Percentiles rank a stretch among this genome's conserved stretches.
Evolutionary conservation across 768 basidiomycete genomes (phyloP).

Genomic region (Epithele typhae): DNA sequence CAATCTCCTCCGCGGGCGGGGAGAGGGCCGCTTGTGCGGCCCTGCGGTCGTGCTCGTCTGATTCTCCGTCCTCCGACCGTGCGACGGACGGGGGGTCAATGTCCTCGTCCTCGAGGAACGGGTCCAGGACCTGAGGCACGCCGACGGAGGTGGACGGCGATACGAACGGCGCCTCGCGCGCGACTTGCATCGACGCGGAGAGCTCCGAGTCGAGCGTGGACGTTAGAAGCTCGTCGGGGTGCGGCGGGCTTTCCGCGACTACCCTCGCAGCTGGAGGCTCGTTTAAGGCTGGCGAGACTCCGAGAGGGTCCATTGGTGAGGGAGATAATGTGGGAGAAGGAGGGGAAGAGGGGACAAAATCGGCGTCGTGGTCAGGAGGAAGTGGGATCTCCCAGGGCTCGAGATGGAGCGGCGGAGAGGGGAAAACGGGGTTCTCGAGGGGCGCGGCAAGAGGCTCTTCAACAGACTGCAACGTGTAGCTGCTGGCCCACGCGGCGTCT

Average conservation of each 20-base stretch:
- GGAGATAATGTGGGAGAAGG: neutral
- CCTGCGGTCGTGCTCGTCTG: constrained; percentile 19
- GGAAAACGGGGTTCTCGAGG: neutral
- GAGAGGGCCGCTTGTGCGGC: constrained; percentile 13
- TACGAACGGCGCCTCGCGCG: constrained; percentile 1
- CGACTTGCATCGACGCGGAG: constrained; percentile 4
- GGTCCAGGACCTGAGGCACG: constrained; percentile 52
- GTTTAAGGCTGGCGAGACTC: constrained; percentile 1
- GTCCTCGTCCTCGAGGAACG: constrained; percentile 59
- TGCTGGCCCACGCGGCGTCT: no score
- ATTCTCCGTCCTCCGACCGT: constrained; percentile 29
- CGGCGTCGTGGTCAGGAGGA: neutral
- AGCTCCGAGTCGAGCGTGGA: constrained; percentile 12
- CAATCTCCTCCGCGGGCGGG: constrained; percentile 42
- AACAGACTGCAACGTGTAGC: no score
- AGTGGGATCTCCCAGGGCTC: constrained; percentile 3
- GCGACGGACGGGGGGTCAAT: constrained; percentile 34
- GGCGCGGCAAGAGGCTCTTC: neutral
- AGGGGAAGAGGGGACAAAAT: neutral
- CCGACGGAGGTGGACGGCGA: constrained; percentile 23
- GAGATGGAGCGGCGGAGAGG: constrained; percentile 4
- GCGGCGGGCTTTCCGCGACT: no score
- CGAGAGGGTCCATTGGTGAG: neutral
- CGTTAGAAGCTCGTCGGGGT: neutral
- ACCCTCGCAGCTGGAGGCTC: neutral